phyloP scores from a whole-genome alignment of 2,329 filamentous ascomycete genomes.

The Alternaria atra region DNA sequence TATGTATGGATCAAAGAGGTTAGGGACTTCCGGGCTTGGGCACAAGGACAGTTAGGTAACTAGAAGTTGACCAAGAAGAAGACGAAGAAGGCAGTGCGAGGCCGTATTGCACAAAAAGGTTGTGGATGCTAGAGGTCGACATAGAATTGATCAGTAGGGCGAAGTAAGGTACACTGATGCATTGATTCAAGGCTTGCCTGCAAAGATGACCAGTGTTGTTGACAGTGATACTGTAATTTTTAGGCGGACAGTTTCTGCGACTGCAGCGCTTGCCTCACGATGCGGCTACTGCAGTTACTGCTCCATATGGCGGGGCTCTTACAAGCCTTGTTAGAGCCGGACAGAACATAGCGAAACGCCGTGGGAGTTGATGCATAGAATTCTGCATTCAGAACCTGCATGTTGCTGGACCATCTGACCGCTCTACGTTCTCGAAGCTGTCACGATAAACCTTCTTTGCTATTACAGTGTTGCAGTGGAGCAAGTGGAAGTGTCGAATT shows the following conservation, averaged over 20 bases:
- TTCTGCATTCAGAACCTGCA: slow-evolving; percentile 1
- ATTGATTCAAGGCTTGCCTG: background rate
- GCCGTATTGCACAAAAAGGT: background rate
- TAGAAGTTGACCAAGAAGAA: slow-evolving; percentile 21
- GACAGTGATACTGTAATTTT: background rate
- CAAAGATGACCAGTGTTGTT: background rate
- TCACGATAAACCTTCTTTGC: background rate
- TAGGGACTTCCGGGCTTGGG: slow-evolving; percentile 48
- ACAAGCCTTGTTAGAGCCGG: background rate
- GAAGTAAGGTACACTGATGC: background rate
- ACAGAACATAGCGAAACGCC: slow-evolving; percentile 3
- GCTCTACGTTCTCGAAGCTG: slow-evolving; percentile 3
- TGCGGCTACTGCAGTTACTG: background rate
- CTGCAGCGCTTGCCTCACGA: slow-evolving; percentile 3
- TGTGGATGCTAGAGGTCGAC: background rate
- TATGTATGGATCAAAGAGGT: slow-evolving; percentile 54
- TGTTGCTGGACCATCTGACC: background rate
- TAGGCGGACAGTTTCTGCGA: background rate
- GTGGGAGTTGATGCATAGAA: slow-evolving; percentile 1
- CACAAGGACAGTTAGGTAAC: slow-evolving; percentile 15
- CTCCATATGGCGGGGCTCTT: background rate
- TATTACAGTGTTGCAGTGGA: background rate
- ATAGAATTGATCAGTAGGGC: background rate
- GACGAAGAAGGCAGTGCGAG: background rate
- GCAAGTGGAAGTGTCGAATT: background rate